Base-by-base conservation (phyloP, 2,329 filamentous ascomycete species). In the Penicillium oxalicum region DNA sequence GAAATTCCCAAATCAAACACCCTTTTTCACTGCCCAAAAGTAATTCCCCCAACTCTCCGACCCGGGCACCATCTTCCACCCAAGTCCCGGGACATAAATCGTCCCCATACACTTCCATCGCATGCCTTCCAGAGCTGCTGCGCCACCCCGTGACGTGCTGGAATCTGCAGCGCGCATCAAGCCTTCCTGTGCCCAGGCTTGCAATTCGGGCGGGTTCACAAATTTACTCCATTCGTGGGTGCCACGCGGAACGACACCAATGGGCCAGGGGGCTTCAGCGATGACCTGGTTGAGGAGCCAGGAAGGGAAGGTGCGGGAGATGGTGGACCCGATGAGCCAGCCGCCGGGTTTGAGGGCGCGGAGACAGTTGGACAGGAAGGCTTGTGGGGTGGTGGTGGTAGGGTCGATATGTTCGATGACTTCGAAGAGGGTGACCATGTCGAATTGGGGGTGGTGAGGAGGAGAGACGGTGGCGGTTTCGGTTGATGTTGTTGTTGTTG, bases 141-240 rank as follows among this genome's bases (percentile, higher is more conserved):
- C 51, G 2, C 66, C 64, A 5, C 56, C 60, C 25, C 56, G 51
- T 26, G 35, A 48, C 9, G 56, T 58, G 29, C 40, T 49, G 4
- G 56, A 51, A 49, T 69, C 66, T 45, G 47, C 84, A 79, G 65
- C 79, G 76, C 67, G 71, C 58, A 78, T 73, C 62, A 71, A 49
- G 1, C 64, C 69, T 47, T 70, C 63, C 50, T 67, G 63, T 34
- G 67, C 64, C 70, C 71, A 74, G 24, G 63, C 65, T 34, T 66
- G 52, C 38, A 71, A 68, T 76, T 97, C 91, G 11, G 80, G 75
- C 55, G 88, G 87, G 64, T 96, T 93, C 57, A 98, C 84, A 71
- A 97, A 98, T 74, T 97, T 95, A 54, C 78, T 77, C 93, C 93
- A 98, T 68, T 96, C 90, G 71, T 98, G 93, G 40, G 93, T 98